Evolutionary conservation across 1,284 basidiomycete species (phyloP).

Genomic region (Afroboletus lepidellus): DNA sequence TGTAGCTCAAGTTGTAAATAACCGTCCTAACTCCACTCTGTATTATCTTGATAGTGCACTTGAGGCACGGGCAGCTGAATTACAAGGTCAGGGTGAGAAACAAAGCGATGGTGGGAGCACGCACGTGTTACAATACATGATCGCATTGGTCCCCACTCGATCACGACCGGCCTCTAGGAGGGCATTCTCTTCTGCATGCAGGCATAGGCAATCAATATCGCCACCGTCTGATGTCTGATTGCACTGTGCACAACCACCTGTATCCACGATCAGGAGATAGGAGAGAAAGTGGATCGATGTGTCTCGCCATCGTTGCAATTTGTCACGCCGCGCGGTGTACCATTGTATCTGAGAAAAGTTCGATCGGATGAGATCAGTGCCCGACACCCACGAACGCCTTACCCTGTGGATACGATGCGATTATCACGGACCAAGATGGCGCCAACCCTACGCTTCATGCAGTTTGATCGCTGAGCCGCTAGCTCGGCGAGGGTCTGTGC

Average conservation of each 20-base stretch:
- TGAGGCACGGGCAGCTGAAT: constrained; percentile 90
- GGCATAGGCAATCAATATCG: constrained; percentile 80
- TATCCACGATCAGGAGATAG: constrained; percentile 1
- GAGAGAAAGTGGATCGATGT: not conserved
- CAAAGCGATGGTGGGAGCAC: constrained; percentile 22
- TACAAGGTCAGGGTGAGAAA: constrained; percentile 4
- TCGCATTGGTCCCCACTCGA: constrained; percentile 77
- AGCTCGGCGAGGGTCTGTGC: constrained; percentile 79
- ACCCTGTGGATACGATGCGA: constrained; percentile 91
- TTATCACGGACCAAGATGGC: constrained; percentile 87
- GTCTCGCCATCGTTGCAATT: constrained; percentile 77
- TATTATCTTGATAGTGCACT: constrained; percentile 96
- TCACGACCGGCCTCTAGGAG: constrained; percentile 90
- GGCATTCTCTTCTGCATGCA: constrained; percentile 99
- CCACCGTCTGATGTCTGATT: constrained; percentile 48
- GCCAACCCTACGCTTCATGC: constrained; percentile 97
- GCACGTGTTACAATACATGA: constrained; percentile 88
- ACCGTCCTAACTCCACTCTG: constrained; percentile 93
- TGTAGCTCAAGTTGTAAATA: constrained; percentile 94
- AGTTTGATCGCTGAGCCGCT: constrained; percentile 87
- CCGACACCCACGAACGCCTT: constrained; percentile 19
- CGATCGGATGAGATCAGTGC: not conserved
- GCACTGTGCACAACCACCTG: constrained; percentile 76
- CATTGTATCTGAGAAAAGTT: constrained; percentile 75
- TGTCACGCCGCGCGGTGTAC: constrained; percentile 84